Base-by-base conservation (phyloP, 169 alveolate species). In the Plasmodium relictum region DNA sequence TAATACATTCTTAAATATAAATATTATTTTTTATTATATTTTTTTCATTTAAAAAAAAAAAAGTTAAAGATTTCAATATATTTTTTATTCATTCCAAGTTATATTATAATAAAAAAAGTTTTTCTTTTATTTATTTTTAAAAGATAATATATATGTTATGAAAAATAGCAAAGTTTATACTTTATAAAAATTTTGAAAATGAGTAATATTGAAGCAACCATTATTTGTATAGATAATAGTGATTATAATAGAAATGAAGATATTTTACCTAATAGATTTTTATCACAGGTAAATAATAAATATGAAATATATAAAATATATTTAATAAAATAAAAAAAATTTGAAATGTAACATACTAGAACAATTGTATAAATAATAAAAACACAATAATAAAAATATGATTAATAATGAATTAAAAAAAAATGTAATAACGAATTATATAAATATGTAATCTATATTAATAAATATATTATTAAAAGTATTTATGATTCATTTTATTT, bases 181-280 rank as follows among this genome's bases (percentile, higher is more conserved):
- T 3, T 26, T 26, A n/a, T n/a, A n/a, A n/a, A n/a, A n/a, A n/a
- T n/a, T n/a, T n/a, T 31, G 48, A 96, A 93, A 73, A 98, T 98
- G 99, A 95, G 96, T 31, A 63, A 54, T 37, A 88, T 98, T 74
- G 99, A 98, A 94, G 99, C 99, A 45, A 95, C 98, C 16, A 94
- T 98, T 62, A 91, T 98, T 12, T 97, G 99, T 76, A 66, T 98
- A 63, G 99, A 98, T 93, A 98, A 98, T 93, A 97, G 99, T 41
- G 99, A 98, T 92, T 98, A 97, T 96, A 94, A 98, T 42, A 93
- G 99, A 88, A 98, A 98, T 88, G 99, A 99, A 12, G 99, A 98
- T 83, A 97, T 96, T 72, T 89, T 94, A 3, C 99, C 99, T 6
- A 93, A 97, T 26, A 86, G 99, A 69, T 95, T 96, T 94, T 96